Evolutionary conservation across 148 eudicot genomes (phyloP).

Genomic region (Simmondsia chinensis): DNA sequence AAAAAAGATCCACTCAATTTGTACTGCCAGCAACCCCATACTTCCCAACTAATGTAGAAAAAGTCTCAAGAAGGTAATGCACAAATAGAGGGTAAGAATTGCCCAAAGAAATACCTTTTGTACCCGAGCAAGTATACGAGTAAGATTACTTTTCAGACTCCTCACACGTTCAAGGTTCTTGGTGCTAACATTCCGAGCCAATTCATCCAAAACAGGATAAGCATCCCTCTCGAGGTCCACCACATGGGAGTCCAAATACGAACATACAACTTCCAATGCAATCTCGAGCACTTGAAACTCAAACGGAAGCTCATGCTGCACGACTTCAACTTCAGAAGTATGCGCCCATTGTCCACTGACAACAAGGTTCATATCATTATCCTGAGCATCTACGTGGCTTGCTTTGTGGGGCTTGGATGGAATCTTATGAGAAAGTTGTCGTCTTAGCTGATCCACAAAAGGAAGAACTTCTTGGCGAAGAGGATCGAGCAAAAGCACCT

Average conservation of each 20-base stretch:
- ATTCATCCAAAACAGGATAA: slow-evolving; percentile 85
- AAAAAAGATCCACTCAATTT: too few species aligned
- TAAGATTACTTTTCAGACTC: slow-evolving; percentile 89
- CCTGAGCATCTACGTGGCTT: slow-evolving; percentile 23
- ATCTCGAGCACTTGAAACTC: slow-evolving; percentile 94
- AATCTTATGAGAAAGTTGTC: slow-evolving; percentile 48
- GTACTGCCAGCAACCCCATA: too few species aligned
- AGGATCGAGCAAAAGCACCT: slow-evolving; percentile 93
- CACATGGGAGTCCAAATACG: slow-evolving; percentile 71
- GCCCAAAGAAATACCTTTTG: slow-evolving; percentile 59
- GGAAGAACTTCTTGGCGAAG: slow-evolving; percentile 94
- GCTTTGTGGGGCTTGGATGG: slow-evolving; percentile 18
- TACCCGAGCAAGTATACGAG: slow-evolving; percentile 91
- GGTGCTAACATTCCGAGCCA: slow-evolving; percentile 85
- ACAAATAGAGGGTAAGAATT: not conserved
- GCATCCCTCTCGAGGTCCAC: slow-evolving; percentile 87
- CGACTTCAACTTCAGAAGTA: slow-evolving; percentile 50
- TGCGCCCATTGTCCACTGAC: slow-evolving; percentile 41
- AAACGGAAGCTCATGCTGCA: slow-evolving; percentile 73
- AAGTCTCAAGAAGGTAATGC: too few species aligned
- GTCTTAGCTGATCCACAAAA: slow-evolving; percentile 92
- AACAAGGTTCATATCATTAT: slow-evolving; percentile 27
- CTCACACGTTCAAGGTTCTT: slow-evolving; percentile 93
- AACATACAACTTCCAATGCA: slow-evolving; percentile 87
- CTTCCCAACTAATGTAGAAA: too few species aligned